Conservation (phyloP, 768 basidiomycete genomes). For the Tubosaeta sp. region DNA sequence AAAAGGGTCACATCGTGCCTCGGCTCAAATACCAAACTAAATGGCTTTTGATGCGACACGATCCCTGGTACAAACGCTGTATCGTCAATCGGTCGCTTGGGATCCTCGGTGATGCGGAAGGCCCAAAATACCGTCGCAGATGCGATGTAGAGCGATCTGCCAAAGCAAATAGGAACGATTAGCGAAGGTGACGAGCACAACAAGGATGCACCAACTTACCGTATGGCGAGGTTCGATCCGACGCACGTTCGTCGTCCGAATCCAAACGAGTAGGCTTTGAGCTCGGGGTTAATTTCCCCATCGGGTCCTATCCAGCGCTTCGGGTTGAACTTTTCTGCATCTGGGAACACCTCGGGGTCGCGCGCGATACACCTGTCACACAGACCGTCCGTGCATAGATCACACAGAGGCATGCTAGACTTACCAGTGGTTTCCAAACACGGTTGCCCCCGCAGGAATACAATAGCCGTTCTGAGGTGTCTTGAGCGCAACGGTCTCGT, state of each 20-base stretch:
- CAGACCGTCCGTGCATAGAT: not conserved
- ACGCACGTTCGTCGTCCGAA: constrained; percentile 41
- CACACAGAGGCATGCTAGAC: not conserved
- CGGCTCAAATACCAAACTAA: constrained; percentile 52
- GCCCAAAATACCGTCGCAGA: constrained; percentile 62
- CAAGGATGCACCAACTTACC: constrained; percentile 13
- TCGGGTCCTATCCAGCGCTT: constrained; percentile 48
- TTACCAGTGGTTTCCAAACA: constrained; percentile 32
- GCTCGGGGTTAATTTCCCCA: constrained; percentile 44
- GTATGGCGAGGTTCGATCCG: constrained; percentile 21
- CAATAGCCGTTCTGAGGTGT: constrained; percentile 30
- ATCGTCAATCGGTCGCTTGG: constrained; percentile 51
- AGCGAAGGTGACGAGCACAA: not conserved
- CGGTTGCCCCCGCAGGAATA: constrained; percentile 33
- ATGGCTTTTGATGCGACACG: constrained; percentile 60
- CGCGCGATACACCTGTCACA: constrained; percentile 19
- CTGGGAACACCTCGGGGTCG: constrained; percentile 24
- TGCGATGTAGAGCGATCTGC: constrained; percentile 59
- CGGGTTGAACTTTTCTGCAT: constrained; percentile 50
- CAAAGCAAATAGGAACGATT: no score
- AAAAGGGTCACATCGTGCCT: constrained; percentile 24
- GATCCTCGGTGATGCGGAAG: constrained; percentile 49
- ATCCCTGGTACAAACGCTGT: constrained; percentile 59
- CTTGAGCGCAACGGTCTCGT: not conserved
- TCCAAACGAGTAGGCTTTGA: constrained; percentile 51